These are phyloP conservation scores for Leptosphaerulina australis DNA, from an alignment of 2,329 filamentous ascomycete species.

Conservation along the genomic window DNA sequence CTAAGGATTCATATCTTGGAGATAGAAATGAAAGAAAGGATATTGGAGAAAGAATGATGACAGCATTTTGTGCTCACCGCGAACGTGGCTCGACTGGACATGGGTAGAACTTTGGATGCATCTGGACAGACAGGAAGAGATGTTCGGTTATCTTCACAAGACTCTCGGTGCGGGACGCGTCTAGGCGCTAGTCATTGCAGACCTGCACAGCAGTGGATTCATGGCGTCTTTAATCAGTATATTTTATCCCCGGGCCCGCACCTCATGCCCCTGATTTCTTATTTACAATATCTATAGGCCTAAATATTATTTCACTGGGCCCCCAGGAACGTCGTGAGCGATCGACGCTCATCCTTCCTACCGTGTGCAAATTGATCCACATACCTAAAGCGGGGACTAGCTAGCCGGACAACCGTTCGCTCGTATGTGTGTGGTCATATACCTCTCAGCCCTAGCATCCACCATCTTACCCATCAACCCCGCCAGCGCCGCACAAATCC, in stretches of 20 bases:
- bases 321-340: conserved; percentile 4
- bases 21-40: background rate
- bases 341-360: conserved; percentile 20
- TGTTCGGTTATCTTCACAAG: conserved; percentile 6
- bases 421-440: conserved; percentile 20
- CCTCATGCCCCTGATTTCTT: conserved; percentile 12
- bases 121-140: conserved; percentile 7
- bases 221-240: conserved; percentile 11
- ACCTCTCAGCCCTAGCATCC: conserved; percentile 22
- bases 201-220: conserved; percentile 15
- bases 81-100: conserved; percentile 14
- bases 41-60: background rate
- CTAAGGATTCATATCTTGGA: background rate
- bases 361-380: conserved; percentile 8
- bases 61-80: conserved; percentile 6
- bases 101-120: conserved; percentile 1
- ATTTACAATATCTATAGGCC: background rate
- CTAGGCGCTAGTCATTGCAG: conserved; percentile 11
- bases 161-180: conserved; percentile 11
- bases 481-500: conserved; percentile 20
- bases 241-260: conserved; percentile 13
- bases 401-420: conserved; percentile 14
- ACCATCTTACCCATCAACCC: conserved; percentile 20
- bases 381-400: conserved; percentile 9
- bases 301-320: background rate